Evolutionary conservation across 129 eudicot species (phyloP), one percentile per base, ranked within the genome.

Genomic region (Centaurea solstitialis): DNA sequence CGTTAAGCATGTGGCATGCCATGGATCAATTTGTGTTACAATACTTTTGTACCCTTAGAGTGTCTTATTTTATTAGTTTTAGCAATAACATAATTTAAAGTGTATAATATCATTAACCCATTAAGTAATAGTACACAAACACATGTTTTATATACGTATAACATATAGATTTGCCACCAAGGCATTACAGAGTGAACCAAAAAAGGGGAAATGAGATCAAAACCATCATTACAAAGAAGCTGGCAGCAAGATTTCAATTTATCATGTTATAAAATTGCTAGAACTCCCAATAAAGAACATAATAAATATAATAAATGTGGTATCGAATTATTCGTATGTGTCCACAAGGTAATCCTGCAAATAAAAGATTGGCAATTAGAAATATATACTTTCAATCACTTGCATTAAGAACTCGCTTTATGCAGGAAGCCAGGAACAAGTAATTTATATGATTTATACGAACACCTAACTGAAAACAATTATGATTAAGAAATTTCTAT

Each of bases 281-380:
- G 21, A 76, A 6, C 57, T 61, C 70, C 23, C 35, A 35, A 5
- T 22, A 61, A 22, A 33, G 12, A 20, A n/a, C 35, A 75, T 59
- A 57, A 18, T 45, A 15, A 50, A 3, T 53, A 24, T 50, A 13
- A 50, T 0, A 74, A 15, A 39, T 12, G 10, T 78, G 26, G 6
- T 12, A 68, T 18, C 37, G 4, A 78, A 7, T 28, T 17, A 33
- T 47, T 10, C 23, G 59, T 76, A 38, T 62, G 71, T n/a, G 64
- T 77, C 66, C 81, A 65, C 41, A 66, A 66, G 66, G 70, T 39
- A 77, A 40, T 66, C 64, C 21, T 23, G 39, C 40, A 65, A 24
- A 40, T 66, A 35, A 61, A 70, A 70, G 57, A 76, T 35, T 33
- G 7, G 11, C 30, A 12, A 24, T 69, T 69, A 40, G 39, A 26